Evolutionary conservation across 2,329 filamentous ascomycete genomes (phyloP), one percentile per base, ranked within the genome.

Genomic region (Torrubiella hemipterigena): DNA sequence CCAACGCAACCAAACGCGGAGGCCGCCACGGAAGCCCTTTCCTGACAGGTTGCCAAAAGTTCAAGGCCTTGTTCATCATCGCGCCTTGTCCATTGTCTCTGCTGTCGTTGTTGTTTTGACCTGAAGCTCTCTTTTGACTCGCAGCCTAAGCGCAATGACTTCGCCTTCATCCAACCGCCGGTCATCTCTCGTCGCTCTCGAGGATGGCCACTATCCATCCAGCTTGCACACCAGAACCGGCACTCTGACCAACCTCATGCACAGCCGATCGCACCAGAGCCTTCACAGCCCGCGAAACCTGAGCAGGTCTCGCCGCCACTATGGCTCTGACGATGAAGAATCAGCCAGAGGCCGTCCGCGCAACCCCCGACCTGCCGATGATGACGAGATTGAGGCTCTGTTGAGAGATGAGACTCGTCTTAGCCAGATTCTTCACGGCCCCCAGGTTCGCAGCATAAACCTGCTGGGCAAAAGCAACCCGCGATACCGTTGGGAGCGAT

Each of bases 401-500:
- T 51, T 62, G 28, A 52, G 57, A 26, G 69, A 77, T 32, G 73
- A 77, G 52, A 67, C 68, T 19, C 70, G 73, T 15, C 52, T 77
- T 30, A 72, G 59, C 35, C 62, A 66, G 38, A 59, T 79, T 36
- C 67, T 80, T 32, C 65, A 69, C 45, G 71, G 69, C n/a, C 76
- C 79, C 3, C 74, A 82, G 51, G 80, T 86, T 68, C 69, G 83
- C 39, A 86, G 80, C 48, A 81, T 86, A 70, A 72, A 84, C 33
- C 66, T 96, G 45, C 93, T 95, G 51, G 89, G 89, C 25, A 83
- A 83, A 45, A 84, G 73, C 42, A 95, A 91, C 51, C 82, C 84
- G 13, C 65, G 83, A 38, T 94, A 93, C 56, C 71, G 71, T 39
- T 95, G 86, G 80, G 79, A 86, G 49, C 70, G 69, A 38, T 95